Evolutionary conservation across 495 filamentous ascomycete species (phyloP), one percentile per base, ranked within the genome.

Genomic region (Polyplosphaeria fusca): DNA sequence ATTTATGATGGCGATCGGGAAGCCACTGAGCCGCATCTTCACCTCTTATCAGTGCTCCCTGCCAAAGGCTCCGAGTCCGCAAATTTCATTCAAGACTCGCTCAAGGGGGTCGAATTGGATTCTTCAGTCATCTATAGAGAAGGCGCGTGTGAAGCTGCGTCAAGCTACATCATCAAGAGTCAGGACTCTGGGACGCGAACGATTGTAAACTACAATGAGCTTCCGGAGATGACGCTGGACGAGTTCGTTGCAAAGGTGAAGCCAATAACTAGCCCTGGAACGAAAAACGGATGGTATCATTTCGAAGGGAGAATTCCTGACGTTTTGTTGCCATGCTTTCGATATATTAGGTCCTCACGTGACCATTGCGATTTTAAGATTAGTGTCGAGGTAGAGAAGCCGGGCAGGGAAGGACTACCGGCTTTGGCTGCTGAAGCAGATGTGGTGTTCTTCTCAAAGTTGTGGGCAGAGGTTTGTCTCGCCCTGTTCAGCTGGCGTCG

Each of bases 331-430:
- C 63, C 73, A 48, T 88, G 84, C 68, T 80, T 88, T 49, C 72
- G 67, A 47, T 71, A 82, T 70, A 64, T 88, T 39, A 81, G 81
- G 50, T 54, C 65, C 7, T 25, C 16, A 2, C 23, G 32, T 18
- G 55, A 69, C 5, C 72, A 73, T 40, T 77, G 81, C 3, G 64
- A 57, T 3, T 69, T 74, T 48, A 74, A 58, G 40, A 71, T 88
- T 57, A 89, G 86, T 56, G 79, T 89, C 42, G 86, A 89, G 66
- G 69, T 83, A 5, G 86, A 88, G 67, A 88, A 87, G 67, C 84
- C 85, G 7, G 73, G 74, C 42, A 74, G 86, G 40, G 66, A 70
- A 26, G 84, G 85, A 16, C 70, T 89, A 47, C 72, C 77, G 49
- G 74, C 79, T 32, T 73, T 88, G 50, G 85, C 84, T 27, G 73